Conservation (phyloP, 169 alveolate species). For the Plasmodium yoelii region DNA sequence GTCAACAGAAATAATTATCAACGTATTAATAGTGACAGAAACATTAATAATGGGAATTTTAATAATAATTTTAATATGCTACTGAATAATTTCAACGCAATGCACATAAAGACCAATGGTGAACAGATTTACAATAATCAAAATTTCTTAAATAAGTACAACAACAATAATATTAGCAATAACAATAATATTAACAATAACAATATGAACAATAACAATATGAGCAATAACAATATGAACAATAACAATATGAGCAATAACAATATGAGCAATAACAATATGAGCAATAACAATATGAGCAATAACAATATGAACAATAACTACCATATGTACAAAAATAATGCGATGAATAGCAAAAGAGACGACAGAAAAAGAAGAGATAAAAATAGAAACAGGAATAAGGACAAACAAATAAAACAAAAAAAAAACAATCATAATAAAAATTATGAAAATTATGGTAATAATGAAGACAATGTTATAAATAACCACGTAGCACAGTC, state of each 20-base stretch:
- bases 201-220: background rate
- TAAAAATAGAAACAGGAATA: slow-evolving; percentile 42
- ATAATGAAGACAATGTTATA: background rate
- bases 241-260: slow-evolving; percentile 13
- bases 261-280: background rate
- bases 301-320: background rate
- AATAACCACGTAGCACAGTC: slow-evolving; percentile 11
- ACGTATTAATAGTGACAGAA: background rate
- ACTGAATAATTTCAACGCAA: slow-evolving; percentile 36
- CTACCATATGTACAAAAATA: background rate
- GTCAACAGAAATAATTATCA: too few species aligned
- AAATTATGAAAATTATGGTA: background rate
- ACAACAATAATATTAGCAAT: too few species aligned
- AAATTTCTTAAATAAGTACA: background rate
- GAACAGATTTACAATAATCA: slow-evolving; percentile 26
- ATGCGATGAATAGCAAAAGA: slow-evolving; percentile 8
- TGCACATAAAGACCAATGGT: slow-evolving; percentile 21
- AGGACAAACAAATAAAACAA: slow-evolving; percentile 36
- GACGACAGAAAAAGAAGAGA: slow-evolving; percentile 51
- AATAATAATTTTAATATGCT: slow-evolving; percentile 38
- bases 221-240: background rate
- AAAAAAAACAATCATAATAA: slow-evolving; percentile 16
- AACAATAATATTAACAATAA: too few species aligned
- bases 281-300: background rate
- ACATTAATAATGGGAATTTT: slow-evolving; percentile 3